These are phyloP conservation scores for Paraconiothyrium sp. DNA, from an alignment of 2,329 filamentous ascomycete genomes.

Conservation along the genomic window DNA sequence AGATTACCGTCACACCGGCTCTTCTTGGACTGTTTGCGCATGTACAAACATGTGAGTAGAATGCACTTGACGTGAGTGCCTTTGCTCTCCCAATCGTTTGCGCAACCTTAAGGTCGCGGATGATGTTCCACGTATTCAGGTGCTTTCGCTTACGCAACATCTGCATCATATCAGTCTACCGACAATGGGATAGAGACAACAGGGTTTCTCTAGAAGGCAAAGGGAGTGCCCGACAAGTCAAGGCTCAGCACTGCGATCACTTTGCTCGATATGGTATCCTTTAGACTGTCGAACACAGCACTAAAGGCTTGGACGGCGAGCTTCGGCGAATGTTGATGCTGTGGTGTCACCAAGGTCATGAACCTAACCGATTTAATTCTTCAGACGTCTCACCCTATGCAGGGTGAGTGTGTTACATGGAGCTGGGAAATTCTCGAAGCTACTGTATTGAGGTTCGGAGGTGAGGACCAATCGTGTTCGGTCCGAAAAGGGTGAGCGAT, in stretches of 20 bases:
- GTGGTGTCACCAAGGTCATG: background rate
- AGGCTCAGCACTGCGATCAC: conserved; percentile 17
- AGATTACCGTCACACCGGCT: background rate
- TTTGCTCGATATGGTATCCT: conserved; percentile 31
- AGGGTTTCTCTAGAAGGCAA: background rate
- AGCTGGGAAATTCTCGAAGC: background rate
- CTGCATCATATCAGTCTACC: background rate
- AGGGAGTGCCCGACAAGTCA: background rate
- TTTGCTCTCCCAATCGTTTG: background rate
- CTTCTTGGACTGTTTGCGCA: background rate
- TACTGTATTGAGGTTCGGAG: background rate
- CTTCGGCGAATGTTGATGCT: conserved; percentile 16
- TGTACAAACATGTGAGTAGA: background rate
- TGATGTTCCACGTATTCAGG: background rate
- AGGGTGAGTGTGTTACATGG: background rate
- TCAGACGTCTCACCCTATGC: background rate
- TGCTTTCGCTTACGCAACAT: background rate
- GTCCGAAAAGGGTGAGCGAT: background rate
- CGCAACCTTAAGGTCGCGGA: background rate
- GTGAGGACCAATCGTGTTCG: background rate
- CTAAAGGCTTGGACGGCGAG: conserved; percentile 40
- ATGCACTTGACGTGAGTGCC: too few species aligned
- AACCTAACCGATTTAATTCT: background rate
- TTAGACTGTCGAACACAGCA: conserved; percentile 31
- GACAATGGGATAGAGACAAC: background rate